phyloP scores from a whole-genome alignment of 768 basidiomycete genomes.

The Suillus subalutaceus region DNA sequence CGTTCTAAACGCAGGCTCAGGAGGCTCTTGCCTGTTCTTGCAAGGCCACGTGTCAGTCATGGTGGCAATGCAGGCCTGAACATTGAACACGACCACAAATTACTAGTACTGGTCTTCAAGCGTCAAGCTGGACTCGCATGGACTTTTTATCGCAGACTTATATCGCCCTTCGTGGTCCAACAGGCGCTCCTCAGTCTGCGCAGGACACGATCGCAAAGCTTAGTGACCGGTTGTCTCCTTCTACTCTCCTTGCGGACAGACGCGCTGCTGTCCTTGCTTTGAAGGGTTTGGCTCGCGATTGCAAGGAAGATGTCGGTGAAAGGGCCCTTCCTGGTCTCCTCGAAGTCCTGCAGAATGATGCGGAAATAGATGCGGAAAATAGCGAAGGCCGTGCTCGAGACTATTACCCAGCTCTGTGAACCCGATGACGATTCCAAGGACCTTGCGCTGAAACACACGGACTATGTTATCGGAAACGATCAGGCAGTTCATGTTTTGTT shows the following conservation, averaged over 20 bases:
- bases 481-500: slow-evolving; percentile 77
- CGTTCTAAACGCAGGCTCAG: too few species aligned
- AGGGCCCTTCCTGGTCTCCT: slow-evolving; percentile 77
- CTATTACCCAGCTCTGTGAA: slow-evolving; percentile 84
- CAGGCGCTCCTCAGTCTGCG: slow-evolving; percentile 81
- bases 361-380: slow-evolving; percentile 90
- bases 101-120: slow-evolving; percentile 36
- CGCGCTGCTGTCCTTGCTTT: slow-evolving; percentile 91
- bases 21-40: too few species aligned
- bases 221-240: slow-evolving; percentile 88
- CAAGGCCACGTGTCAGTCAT: not conserved
- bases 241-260: slow-evolving; percentile 86
- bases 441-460: slow-evolving; percentile 83
- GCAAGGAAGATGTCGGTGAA: slow-evolving; percentile 86
- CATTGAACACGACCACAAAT: slow-evolving; percentile 43
- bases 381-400: slow-evolving; percentile 92
- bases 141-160: slow-evolving; percentile 81
- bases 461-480: slow-evolving; percentile 73
- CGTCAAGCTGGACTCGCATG: not conserved
- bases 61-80: not conserved
- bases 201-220: slow-evolving; percentile 86
- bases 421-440: slow-evolving; percentile 63
- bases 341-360: slow-evolving; percentile 83
- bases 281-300: slow-evolving; percentile 91
- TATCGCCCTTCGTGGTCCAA: slow-evolving; percentile 81